Evolutionary conservation across 225 moss, liverwort and hornwort genomes (phyloP).

Genomic region (Climacium dendroides): DNA sequence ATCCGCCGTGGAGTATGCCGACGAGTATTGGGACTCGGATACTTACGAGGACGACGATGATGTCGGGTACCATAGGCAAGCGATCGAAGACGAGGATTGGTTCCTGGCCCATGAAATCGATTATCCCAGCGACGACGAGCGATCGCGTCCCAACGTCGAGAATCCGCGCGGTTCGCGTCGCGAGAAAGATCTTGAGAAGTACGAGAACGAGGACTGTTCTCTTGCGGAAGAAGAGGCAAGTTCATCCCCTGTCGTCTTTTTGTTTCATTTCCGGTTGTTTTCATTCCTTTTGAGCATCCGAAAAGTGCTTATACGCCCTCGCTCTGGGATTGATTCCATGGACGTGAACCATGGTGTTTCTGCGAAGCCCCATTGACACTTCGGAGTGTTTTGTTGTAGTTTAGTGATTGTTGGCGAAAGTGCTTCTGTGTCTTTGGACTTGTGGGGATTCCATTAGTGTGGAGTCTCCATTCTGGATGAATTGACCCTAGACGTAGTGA

Average conservation of each 20-base stretch:
- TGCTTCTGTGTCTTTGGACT: not conserved
- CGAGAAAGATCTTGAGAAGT: constrained; percentile 82
- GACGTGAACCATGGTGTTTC: not conserved
- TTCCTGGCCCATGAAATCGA: constrained; percentile 96
- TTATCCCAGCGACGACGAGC: constrained; percentile 89
- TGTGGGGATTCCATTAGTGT: not conserved
- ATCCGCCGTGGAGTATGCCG: constrained; percentile 73
- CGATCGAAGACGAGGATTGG: constrained; percentile 97
- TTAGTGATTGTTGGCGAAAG: not conserved
- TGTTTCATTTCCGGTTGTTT: not conserved
- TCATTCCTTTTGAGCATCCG: not conserved
- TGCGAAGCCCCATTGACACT: not conserved
- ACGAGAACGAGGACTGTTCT: constrained; percentile 81
- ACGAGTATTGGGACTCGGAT: constrained; percentile 96
- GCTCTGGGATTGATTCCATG: not conserved
- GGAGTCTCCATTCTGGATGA: not conserved
- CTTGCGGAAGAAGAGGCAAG: constrained; percentile 80
- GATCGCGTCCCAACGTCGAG: constrained; percentile 59
- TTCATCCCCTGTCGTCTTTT: not conserved
- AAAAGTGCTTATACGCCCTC: not conserved
- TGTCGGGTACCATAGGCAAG: constrained; percentile 88
- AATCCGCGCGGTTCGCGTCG: constrained; percentile 35
- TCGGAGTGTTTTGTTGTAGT: not conserved
- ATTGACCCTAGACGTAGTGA: not conserved
- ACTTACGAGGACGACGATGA: constrained; percentile 97